These are phyloP conservation scores for Chytridium lagenaria DNA, from an alignment of 371 early-diverging fungal genomes.

Conservation along the genomic window DNA sequence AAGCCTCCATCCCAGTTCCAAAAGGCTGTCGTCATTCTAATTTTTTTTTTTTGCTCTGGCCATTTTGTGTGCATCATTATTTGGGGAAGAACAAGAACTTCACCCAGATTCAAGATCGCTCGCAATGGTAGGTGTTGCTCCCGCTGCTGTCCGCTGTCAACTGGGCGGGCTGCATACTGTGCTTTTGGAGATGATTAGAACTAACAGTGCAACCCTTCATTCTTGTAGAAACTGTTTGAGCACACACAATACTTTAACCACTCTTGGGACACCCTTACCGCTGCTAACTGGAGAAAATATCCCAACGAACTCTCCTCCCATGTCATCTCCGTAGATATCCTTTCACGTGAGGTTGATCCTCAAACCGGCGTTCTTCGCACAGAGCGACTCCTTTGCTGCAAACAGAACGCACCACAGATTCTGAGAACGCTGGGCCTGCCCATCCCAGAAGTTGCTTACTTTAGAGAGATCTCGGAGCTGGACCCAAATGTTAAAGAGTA, in stretches of 20 bases:
- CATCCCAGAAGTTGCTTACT: conserved; percentile 71
- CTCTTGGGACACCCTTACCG: conserved; percentile 86
- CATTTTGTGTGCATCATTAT: too few relatives aligned
- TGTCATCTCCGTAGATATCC: conserved; percentile 89
- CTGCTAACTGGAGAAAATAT: conserved; percentile 95
- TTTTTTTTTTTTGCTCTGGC: too few relatives aligned
- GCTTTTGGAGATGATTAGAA: background rate
- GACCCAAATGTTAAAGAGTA: conserved; percentile 77
- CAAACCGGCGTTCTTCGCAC: conserved; percentile 83
- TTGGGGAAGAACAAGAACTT: too few relatives aligned
- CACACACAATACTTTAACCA: conserved; percentile 70
- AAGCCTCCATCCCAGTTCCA: too few relatives aligned
- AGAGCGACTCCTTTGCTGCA: conserved; percentile 86
- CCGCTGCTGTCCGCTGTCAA: background rate
- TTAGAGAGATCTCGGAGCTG: conserved; percentile 83
- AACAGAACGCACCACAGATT: conserved; percentile 81
- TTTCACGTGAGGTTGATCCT: conserved; percentile 80
- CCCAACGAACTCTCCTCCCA: conserved; percentile 92
- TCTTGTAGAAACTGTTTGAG: conserved; percentile 71
- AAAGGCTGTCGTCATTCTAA: too few relatives aligned
- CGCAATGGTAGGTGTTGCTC: too few relatives aligned
- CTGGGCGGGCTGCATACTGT: background rate
- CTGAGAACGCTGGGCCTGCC: conserved; percentile 43
- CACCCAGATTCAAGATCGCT: too few relatives aligned
- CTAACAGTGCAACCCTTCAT: background rate